phyloP scores from a whole-genome alignment of 345 rosid genomes.

The Moricandia moricandioides region DNA sequence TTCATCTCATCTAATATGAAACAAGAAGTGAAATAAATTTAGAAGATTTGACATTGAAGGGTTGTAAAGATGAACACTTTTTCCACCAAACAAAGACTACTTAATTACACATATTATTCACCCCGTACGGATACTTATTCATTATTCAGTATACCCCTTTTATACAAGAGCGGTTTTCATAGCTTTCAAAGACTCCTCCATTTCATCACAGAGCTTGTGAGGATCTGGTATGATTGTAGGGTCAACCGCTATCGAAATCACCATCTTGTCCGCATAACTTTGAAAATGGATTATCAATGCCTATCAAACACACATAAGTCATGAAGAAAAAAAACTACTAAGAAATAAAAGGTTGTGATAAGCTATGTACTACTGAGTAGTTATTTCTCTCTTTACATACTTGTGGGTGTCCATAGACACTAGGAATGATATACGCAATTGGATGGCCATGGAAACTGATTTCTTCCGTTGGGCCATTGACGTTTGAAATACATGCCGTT shows the following conservation, averaged over 20 bases:
- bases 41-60: not conserved
- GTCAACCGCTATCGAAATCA: conserved; percentile 55
- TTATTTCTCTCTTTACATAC: conserved; percentile 19
- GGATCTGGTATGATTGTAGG: conserved; percentile 59
- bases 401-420: conserved; percentile 51
- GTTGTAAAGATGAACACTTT: not conserved
- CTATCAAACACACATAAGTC: conserved; percentile 27
- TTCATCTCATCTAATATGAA: not conserved
- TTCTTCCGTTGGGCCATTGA: conserved; percentile 52
- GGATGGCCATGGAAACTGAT: conserved; percentile 53
- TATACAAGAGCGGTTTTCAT: conserved; percentile 31
- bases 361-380: not conserved
- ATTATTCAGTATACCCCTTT: not conserved
- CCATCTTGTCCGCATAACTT: conserved; percentile 61
- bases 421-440: conserved; percentile 49
- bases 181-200: conserved; percentile 48
- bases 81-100: not conserved
- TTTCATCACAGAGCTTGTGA: conserved; percentile 49
- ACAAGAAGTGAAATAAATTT: not conserved
- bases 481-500: conserved; percentile 48
- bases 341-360: not conserved
- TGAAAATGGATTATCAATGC: conserved; percentile 61
- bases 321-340: not conserved
- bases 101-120: not conserved
- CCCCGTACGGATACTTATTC: not conserved